Conservation (phyloP, 768 basidiomycete genomes). For the Cyathus striatus region DNA sequence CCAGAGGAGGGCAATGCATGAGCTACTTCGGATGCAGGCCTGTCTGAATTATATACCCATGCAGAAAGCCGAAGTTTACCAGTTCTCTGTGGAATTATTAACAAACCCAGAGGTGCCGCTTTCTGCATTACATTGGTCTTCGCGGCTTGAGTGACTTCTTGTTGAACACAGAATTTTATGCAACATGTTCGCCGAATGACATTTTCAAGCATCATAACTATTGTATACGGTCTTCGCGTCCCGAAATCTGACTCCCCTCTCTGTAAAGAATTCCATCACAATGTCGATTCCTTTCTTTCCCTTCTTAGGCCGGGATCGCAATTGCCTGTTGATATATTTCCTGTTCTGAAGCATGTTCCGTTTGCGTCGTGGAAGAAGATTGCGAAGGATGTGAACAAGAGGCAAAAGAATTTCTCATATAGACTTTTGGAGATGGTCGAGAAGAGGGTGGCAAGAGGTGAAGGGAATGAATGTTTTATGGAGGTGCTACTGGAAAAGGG, state of each 20-base stretch:
- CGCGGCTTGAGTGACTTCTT: background rate
- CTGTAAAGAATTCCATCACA: background rate
- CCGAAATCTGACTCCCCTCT: background rate
- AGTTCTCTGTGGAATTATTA: background rate
- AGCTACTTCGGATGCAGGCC: background rate
- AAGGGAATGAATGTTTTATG: background rate
- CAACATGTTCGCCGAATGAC: background rate
- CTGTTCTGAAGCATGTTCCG: background rate
- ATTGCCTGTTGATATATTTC: background rate
- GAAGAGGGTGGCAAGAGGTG: background rate
- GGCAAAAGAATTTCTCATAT: background rate
- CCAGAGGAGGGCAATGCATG: background rate
- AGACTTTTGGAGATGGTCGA: background rate
- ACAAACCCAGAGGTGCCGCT: background rate
- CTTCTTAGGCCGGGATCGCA: background rate
- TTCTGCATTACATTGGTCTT: background rate
- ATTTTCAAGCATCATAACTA: background rate
- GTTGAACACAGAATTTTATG: background rate
- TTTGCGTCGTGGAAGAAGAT: background rate
- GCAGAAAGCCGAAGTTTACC: background rate
- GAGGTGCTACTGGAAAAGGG: background rate
- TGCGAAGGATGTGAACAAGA: background rate
- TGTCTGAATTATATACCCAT: background rate
- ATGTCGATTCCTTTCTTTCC: background rate
- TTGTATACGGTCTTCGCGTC: background rate